Evolutionary conservation across 768 basidiomycete species (phyloP).

Genomic region (Holtermannia corniformis): DNA sequence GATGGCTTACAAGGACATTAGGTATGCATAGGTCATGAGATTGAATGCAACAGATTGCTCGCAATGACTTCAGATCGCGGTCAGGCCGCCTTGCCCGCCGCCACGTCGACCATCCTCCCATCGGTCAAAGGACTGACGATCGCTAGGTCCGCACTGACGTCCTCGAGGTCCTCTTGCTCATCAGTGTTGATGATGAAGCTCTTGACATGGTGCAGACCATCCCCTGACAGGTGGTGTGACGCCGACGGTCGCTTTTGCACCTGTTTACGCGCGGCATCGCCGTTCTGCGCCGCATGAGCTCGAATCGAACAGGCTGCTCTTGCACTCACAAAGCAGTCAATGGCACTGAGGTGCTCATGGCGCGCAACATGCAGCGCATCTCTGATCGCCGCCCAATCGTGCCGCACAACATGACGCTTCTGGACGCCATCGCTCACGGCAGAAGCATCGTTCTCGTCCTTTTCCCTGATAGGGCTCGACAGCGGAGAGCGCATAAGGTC

Average conservation of each 20-base stretch:
- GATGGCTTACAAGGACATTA: too few species aligned
- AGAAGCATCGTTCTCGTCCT: slow-evolving; percentile 31
- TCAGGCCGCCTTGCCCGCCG: too few species aligned
- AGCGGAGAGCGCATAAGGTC: neutral
- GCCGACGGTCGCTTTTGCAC: slow-evolving; percentile 9
- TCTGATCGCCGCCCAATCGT: slow-evolving; percentile 34
- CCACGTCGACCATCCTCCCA: slow-evolving; percentile 55
- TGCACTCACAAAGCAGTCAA: slow-evolving; percentile 55
- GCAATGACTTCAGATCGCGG: too few species aligned
- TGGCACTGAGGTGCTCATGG: slow-evolving; percentile 65
- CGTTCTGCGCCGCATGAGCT: neutral
- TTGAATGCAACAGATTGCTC: too few species aligned
- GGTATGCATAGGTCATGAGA: too few species aligned
- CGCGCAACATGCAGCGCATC: slow-evolving; percentile 52
- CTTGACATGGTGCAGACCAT: neutral
- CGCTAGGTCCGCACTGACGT: slow-evolving; percentile 48
- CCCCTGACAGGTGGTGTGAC: slow-evolving; percentile 2
- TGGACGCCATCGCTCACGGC: slow-evolving; percentile 43
- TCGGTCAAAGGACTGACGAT: slow-evolving; percentile 58
- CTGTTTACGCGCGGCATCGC: neutral
- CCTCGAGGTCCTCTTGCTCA: slow-evolving; percentile 21
- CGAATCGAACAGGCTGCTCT: neutral
- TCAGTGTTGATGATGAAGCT: slow-evolving; percentile 15
- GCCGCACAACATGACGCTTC: slow-evolving; percentile 47
- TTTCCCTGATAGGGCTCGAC: slow-evolving; percentile 1